Percentiles rank a stretch among this genome's conserved stretches.
phyloP scores from a whole-genome alignment of 106 monocot species.

The Dioscorea dumetorum region DNA sequence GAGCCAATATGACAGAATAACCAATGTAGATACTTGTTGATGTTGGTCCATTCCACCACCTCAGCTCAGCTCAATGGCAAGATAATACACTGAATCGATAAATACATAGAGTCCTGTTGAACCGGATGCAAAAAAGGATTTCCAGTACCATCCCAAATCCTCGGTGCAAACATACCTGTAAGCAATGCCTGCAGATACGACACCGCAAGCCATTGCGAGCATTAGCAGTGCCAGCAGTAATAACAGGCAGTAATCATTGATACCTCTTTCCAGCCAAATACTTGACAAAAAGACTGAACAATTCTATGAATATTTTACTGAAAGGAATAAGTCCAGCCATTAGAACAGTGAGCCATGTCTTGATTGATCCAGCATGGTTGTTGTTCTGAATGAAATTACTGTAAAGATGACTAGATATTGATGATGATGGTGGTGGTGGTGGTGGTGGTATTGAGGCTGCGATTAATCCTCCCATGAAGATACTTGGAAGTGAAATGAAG shows the following conservation, averaged over 20 bases:
- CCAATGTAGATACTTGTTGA: slow-evolving; percentile 21
- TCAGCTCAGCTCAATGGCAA: slow-evolving; percentile 22
- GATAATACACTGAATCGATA: slow-evolving; percentile 24
- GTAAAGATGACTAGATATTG: too few relatives aligned
- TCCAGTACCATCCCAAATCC: slow-evolving; percentile 36
- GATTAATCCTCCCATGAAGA: slow-evolving; percentile 23
- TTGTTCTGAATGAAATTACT: background rate
- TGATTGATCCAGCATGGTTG: slow-evolving; percentile 26
- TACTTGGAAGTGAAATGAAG: slow-evolving; percentile 30
- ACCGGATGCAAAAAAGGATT: slow-evolving; percentile 37
- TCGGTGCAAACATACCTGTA: slow-evolving; percentile 29
- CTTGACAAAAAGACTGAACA: slow-evolving; percentile 30
- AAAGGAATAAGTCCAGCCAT: slow-evolving; percentile 20
- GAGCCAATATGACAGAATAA: slow-evolving; percentile 21
- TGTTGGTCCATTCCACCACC: slow-evolving; percentile 20
- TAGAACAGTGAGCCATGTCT: slow-evolving; percentile 26
- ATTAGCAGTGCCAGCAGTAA: slow-evolving; percentile 21
- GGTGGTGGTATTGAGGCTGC: slow-evolving; percentile 10
- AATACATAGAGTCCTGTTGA: slow-evolving; percentile 26
- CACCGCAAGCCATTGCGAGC: slow-evolving; percentile 14
- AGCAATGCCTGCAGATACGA: slow-evolving; percentile 22
- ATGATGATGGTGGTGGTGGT: too few relatives aligned
- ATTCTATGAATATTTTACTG: slow-evolving; percentile 23
- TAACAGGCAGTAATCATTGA: slow-evolving; percentile 16
- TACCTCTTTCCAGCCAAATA: slow-evolving; percentile 22